Evolutionary conservation across 495 filamentous ascomycete genomes (phyloP), one percentile per base, ranked within the genome.

Genomic region (Xylaria venustula): DNA sequence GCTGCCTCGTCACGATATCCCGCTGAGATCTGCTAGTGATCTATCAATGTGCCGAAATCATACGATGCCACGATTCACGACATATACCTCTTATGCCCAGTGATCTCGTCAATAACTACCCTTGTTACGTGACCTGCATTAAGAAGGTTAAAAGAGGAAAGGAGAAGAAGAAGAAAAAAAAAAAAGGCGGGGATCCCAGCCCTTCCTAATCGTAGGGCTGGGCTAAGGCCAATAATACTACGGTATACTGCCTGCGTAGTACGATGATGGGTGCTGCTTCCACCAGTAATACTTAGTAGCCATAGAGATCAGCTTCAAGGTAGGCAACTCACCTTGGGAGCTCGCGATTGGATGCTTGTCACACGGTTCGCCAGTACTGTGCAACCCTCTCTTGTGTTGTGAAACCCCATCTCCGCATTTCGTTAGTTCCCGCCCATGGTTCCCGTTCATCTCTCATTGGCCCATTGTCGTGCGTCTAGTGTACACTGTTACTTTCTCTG

Each of bases 361-460:
- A 45, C n/a, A 45, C n/a, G 19, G 22, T 2, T 55, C 15, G 15
- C 37, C 37, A 55, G 22, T 45, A 32, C 40, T 9, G 25, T 22
- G 37, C 36, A 42, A 42, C 52, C 52, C 37, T 32, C 23, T 41
- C 32, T 23, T 44, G n/a, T 45, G 53, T 45, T 34, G 41, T 55
- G 53, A 55, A 55, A 55, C 53, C 37, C 40, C 5, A 45, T 44
- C 53, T 55, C 53, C 40, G 53, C 53, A 55, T 55, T 22, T 55
- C 40, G 41, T 45, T 55, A 55, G 53, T 17, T 55, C 53, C 53
- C 53, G 53, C 40, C 17, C 53, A 44, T 44, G 26, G 23, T 55
- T 8, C 52, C 37, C 40, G 52, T 22, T 25, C 23, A 55, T 23
- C 36, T 37, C 11, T 55, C 25, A 55, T 55, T 55, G 53, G 53